Base-by-base conservation (phyloP, 257 asterid species). In the Fraxinus cuspidata region DNA sequence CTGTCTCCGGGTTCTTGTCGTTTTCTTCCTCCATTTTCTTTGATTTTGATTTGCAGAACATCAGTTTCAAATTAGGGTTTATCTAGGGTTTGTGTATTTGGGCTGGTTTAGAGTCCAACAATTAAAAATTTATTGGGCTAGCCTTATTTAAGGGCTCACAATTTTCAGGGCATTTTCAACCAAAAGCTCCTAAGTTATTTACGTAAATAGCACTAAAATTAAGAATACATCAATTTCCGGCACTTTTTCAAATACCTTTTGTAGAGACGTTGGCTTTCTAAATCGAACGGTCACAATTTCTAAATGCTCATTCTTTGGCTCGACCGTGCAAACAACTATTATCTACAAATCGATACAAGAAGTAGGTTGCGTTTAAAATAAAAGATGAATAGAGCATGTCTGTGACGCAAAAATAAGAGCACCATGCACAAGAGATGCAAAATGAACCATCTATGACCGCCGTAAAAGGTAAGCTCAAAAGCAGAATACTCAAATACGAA, bases 1-100 rank as follows among this genome's bases (percentile, higher is more conserved):
- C 96, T 15, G 85, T 74, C 80, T 92, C 97, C 56, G 86, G 91
- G 86, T 86, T 87, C 75, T 86, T 86, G 73, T 89, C 90, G 82
- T 68, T 73, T 76, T 88, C 94, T 71, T 90, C 96, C 76, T 90
- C 97, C 97, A 93, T 92, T 68, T 63, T 60, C 74, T 71, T 56
- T 23, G 79, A 78, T 80, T 25, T 40, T 40, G 83, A 78, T 66
- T 70, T 18, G 65, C 71, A 53, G 79, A 53, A 53, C 64, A 5
- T 5, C 69, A 79, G 79, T 81, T 81, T 74, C n/a, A 21, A 10
- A 65, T 68, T 75, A 77, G 87, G 89, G 82, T 82, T 84, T 72
- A 3, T 72, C 28, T 11, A 75, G 58, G 79, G 60, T 32, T 74
- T 74, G 29, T 11, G 0, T 47, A 21, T 21, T 77, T 37, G 80